Conservation (phyloP, 2,329 filamentous ascomycete genomes). For the Aureobasidium sp. region DNA sequence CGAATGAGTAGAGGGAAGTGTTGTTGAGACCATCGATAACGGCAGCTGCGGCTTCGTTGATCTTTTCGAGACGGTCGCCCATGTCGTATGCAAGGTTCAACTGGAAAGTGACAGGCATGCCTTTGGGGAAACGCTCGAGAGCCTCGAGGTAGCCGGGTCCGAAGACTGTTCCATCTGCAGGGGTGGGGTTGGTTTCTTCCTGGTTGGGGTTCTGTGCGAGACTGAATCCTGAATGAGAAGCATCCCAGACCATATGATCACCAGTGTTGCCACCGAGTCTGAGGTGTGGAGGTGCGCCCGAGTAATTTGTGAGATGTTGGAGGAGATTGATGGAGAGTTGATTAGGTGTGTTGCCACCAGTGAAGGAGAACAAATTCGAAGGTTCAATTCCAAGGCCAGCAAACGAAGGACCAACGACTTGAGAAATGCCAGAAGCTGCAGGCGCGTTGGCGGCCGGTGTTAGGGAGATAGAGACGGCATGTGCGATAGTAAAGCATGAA, state of each 20-base stretch:
- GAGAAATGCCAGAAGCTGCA: slow-evolving; percentile 25
- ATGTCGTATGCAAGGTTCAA: slow-evolving; percentile 44
- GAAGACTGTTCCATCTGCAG: slow-evolving; percentile 40
- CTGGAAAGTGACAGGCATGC: slow-evolving; percentile 45
- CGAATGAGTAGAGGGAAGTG: slow-evolving; percentile 35
- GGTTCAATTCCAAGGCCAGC: slow-evolving; percentile 48
- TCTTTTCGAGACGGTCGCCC: slow-evolving; percentile 38
- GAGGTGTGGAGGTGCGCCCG: slow-evolving; percentile 43
- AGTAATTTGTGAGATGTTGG: slow-evolving; percentile 43
- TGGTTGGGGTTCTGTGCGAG: slow-evolving; percentile 26
- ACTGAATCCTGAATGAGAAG: slow-evolving; percentile 31
- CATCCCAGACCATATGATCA: slow-evolving; percentile 44
- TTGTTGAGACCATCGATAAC: slow-evolving; percentile 33
- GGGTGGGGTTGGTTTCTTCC: slow-evolving; percentile 35
- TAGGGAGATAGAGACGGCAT: slow-evolving; percentile 25
- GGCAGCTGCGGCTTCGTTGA: slow-evolving; percentile 37
- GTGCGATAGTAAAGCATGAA: slow-evolving; percentile 4
- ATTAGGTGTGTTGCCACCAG: slow-evolving; percentile 38
- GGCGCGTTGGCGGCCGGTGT: slow-evolving; percentile 27
- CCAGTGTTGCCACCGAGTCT: slow-evolving; percentile 47
- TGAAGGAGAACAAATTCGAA: slow-evolving; percentile 47
- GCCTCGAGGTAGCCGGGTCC: slow-evolving; percentile 42
- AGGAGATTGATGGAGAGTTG: slow-evolving; percentile 42
- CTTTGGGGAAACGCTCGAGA: slow-evolving; percentile 43
- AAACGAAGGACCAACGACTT: slow-evolving; percentile 37